Conservation (phyloP, 78 protist genomes). For the Dictyostelium brefeldianum region DNA sequence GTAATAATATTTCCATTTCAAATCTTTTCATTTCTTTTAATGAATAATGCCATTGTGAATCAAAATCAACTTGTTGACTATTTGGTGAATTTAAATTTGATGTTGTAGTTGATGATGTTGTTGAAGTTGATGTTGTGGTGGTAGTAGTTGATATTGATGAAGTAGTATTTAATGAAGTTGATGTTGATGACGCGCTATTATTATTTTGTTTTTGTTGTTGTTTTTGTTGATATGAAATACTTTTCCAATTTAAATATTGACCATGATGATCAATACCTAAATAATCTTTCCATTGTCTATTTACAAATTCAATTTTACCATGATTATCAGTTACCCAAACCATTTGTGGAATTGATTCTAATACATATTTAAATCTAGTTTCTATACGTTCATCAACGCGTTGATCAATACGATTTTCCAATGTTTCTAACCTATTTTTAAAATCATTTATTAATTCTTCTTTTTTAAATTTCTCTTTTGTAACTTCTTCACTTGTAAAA, state of each 20-base stretch:
- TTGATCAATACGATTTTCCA: slow-evolving; percentile 29
- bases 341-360: slow-evolving; percentile 66
- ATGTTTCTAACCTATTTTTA: slow-evolving; percentile 25
- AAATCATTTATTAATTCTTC: slow-evolving; percentile 6
- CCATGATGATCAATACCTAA: slow-evolving; percentile 35
- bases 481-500: slow-evolving; percentile 39
- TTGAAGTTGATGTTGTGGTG: background rate
- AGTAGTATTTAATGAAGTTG: background rate
- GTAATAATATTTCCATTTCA: slow-evolving; percentile 30
- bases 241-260: slow-evolving; percentile 33
- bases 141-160: too few species aligned
- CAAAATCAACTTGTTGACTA: background rate
- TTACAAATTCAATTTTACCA: slow-evolving; percentile 55
- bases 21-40: slow-evolving; percentile 14
- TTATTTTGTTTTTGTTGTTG: background rate
- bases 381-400: slow-evolving; percentile 40
- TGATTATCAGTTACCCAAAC: slow-evolving; percentile 37
- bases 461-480: slow-evolving; percentile 41
- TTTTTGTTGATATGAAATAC: slow-evolving; percentile 6
- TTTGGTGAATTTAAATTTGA: background rate
- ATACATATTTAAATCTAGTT: slow-evolving; percentile 31
- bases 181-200: background rate
- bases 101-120: background rate
- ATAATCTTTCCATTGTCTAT: slow-evolving; percentile 51
- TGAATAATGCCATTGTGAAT: slow-evolving; percentile 33